Evolutionary conservation across 1,284 basidiomycete genomes (phyloP), one percentile per base, ranked within the genome.

Genomic region (Volvariella volvacea): DNA sequence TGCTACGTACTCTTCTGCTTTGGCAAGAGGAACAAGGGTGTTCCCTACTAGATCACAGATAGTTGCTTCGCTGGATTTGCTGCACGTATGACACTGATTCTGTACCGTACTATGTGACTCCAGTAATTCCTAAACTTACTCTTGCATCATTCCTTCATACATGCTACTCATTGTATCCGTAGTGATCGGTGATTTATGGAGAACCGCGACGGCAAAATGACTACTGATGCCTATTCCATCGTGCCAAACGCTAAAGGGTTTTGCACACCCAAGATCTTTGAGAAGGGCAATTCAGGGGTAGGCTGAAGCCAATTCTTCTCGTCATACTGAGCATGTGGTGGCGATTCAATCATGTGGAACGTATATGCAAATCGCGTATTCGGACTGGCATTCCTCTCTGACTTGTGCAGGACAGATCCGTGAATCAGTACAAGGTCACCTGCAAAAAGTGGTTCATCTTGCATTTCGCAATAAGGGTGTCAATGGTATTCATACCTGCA

Each of bases 241-340:
- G 25, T 21, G 14, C 39, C 39, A 15, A 9, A 7, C n/a, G 20
- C 39, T 8, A 40, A 7, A 4, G 39, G 9, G 15, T 40, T 40
- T n/a, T 7, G 39, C 10, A 4, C 19, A 8, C 20, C 39, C 15
- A 91, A 67, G n/a, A 92, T 67, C 53, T 69, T 74, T 14, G 84
- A 76, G 64, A 95, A 95, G 0, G 90, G 89, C 80, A 88, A 84
- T 17, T 70, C 74, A 8, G 67, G 53, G 1, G 89, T 91, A 0
- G 92, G 91, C 59, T 96, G 92, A 47, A 95, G 68, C 91, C 90
- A 92, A 59, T 92, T 91, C 72, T 84, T 85, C 52, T 76, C 72
- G 48, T 90, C 87, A 50, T 88, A 90, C 39, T 57, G 55, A 1
- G 80, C 83, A 52, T 77, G 60, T 1, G 80, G 77, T 6, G 77